Conservation (phyloP, 768 basidiomycete genomes). For the Trametes cubensis region DNA sequence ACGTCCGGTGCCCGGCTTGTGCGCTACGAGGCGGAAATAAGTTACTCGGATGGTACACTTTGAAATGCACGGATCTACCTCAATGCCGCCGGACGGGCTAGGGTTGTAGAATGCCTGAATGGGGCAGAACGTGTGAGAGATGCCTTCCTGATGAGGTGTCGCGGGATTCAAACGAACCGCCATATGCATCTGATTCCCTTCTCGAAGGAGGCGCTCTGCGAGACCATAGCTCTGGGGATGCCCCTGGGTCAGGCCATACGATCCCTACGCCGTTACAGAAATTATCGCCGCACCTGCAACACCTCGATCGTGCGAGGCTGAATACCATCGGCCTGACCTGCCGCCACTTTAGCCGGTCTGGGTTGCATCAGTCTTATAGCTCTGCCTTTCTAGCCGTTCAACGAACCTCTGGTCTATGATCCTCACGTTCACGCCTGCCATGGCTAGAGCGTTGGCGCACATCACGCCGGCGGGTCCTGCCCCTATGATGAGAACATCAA, state of each 20-base stretch:
- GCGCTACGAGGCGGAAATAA: slow-evolving; percentile 42
- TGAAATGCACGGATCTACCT: slow-evolving; percentile 42
- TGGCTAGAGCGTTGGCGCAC: slow-evolving; percentile 65
- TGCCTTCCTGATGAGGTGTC: neutral
- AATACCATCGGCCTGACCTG: slow-evolving; percentile 61
- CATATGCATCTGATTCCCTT: slow-evolving; percentile 73
- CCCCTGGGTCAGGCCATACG: neutral
- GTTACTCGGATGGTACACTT: neutral
- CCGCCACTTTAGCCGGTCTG: slow-evolving; percentile 44
- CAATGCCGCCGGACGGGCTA: slow-evolving; percentile 58
- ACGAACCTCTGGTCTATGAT: slow-evolving; percentile 63
- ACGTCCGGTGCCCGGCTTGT: slow-evolving; percentile 67
- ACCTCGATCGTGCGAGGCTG: slow-evolving; percentile 60
- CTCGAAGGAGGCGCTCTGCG: slow-evolving; percentile 60
- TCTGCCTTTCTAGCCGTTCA: neutral
- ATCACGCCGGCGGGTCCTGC: slow-evolving; percentile 68
- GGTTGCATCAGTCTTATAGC: slow-evolving; percentile 13
- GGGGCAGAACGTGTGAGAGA: neutral
- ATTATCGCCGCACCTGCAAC: slow-evolving; percentile 39
- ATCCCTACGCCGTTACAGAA: too few relatives aligned
- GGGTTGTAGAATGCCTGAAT: slow-evolving; percentile 79
- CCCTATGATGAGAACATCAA: slow-evolving; percentile 65
- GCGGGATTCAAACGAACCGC: slow-evolving; percentile 47
- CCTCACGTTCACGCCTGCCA: slow-evolving; percentile 57
- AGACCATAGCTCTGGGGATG: slow-evolving; percentile 75